Evolutionary conservation across 768 basidiomycete genomes (phyloP).

Genomic region (Crucibulum laeve): DNA sequence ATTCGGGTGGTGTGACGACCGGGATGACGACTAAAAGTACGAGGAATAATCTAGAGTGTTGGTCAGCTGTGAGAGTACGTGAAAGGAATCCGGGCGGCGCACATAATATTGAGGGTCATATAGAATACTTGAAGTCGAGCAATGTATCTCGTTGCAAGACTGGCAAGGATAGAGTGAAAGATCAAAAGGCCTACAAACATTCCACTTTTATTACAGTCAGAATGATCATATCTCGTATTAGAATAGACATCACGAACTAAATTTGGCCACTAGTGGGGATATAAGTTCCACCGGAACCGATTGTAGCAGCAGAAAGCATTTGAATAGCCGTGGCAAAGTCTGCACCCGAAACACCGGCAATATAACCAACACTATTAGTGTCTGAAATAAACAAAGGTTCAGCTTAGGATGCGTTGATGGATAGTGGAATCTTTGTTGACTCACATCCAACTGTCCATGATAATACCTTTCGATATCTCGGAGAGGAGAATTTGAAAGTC

Average conservation of each 20-base stretch:
- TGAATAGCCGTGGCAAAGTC: slow-evolving; percentile 49
- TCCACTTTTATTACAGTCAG: slow-evolving; percentile 30
- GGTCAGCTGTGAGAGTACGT: neutral
- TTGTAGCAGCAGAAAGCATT: slow-evolving; percentile 37
- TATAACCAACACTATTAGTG: slow-evolving; percentile 45
- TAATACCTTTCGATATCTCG: slow-evolving; percentile 46
- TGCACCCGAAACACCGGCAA: slow-evolving; percentile 34
- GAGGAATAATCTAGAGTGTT: slow-evolving; percentile 17
- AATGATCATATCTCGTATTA: slow-evolving; percentile 6
- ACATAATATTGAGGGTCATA: slow-evolving; percentile 27
- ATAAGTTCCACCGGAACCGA: slow-evolving; percentile 18
- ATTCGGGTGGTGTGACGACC: slow-evolving; percentile 27
- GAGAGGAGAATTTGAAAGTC: slow-evolving; percentile 51
- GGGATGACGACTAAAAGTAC: slow-evolving; percentile 33
- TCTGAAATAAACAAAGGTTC: slow-evolving; percentile 23
- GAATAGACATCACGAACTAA: neutral
- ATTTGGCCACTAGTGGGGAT: neutral
- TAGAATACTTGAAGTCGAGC: slow-evolving; percentile 47
- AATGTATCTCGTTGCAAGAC: slow-evolving; percentile 44
- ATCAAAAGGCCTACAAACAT: slow-evolving; percentile 46
- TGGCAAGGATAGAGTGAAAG: slow-evolving; percentile 44
- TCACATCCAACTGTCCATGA: slow-evolving; percentile 61
- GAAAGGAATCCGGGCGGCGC: neutral
- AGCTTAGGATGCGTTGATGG: no score
- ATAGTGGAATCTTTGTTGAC: slow-evolving; percentile 14